Evolutionary conservation across 768 basidiomycete species (phyloP).

Genomic region (Podaxis sp.): DNA sequence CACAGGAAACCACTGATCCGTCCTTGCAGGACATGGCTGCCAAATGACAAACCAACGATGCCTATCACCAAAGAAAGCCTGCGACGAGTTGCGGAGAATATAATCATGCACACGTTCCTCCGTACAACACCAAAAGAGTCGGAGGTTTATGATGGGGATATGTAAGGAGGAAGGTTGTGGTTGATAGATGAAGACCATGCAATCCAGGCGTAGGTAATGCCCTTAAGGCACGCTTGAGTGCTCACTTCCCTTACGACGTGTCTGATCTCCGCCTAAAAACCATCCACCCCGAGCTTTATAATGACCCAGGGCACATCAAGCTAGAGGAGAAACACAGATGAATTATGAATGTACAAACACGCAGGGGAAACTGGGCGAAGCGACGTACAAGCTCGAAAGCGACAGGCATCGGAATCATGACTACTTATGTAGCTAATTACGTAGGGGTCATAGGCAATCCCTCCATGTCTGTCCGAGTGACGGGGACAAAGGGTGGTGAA

Average conservation of each 20-base stretch:
- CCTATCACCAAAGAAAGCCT: background rate
- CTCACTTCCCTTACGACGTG: background rate
- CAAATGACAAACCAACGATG: background rate
- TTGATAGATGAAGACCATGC: background rate
- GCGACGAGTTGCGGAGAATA: background rate
- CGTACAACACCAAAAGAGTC: background rate
- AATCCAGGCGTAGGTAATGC: too few relatives aligned
- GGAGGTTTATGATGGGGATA: background rate
- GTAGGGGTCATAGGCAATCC: background rate
- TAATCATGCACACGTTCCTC: background rate
- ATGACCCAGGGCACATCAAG: too few relatives aligned
- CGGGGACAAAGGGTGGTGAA: background rate
- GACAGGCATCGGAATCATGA: background rate
- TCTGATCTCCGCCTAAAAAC: background rate
- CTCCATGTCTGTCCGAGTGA: background rate
- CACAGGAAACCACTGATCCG: slow-evolving; percentile 6
- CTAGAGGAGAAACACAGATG: background rate
- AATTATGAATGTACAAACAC: background rate
- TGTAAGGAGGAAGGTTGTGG: background rate
- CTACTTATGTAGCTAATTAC: slow-evolving; percentile 8
- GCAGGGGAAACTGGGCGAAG: background rate
- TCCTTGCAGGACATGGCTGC: background rate
- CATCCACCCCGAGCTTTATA: background rate
- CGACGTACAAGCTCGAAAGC: background rate
- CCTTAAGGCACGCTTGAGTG: too few relatives aligned